Evolutionary conservation across 2,329 filamentous ascomycete species (phyloP).

Genomic region (Rhynchosporium agropyri): DNA sequence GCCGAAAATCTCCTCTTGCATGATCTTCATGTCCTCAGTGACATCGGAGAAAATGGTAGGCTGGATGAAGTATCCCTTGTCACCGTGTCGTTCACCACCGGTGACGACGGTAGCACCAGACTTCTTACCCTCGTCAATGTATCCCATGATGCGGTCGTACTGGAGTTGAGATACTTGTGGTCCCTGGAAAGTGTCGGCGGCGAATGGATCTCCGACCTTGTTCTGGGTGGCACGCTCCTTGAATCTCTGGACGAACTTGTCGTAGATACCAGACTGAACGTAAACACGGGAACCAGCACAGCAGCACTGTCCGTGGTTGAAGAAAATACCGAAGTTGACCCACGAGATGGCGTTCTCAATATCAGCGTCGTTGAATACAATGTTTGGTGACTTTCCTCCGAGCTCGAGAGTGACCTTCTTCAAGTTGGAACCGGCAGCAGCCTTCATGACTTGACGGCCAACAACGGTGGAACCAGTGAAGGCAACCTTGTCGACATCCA

Average conservation of each 20-base stretch:
- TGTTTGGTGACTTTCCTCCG: constrained; percentile 65
- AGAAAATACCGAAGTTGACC: constrained; percentile 56
- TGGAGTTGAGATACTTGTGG: constrained; percentile 71
- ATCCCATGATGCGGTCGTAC: constrained; percentile 71
- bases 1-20: constrained; percentile 75
- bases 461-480: constrained; percentile 67
- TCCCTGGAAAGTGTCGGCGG: constrained; percentile 67
- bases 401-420: constrained; percentile 68
- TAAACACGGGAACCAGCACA: constrained; percentile 69
- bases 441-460: constrained; percentile 65
- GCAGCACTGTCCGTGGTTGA: constrained; percentile 48
- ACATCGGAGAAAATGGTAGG: constrained; percentile 75
- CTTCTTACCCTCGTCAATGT: constrained; percentile 66
- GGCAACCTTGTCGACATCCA: constrained; percentile 68
- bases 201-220: constrained; percentile 70
- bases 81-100: constrained; percentile 67
- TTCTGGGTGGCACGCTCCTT: constrained; percentile 65
- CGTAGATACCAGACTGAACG: constrained; percentile 71
- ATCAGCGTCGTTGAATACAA: constrained; percentile 63
- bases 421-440: constrained; percentile 62
- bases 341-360: constrained; percentile 65
- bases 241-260: constrained; percentile 68
- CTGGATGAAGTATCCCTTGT: constrained; percentile 72
- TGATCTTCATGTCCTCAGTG: constrained; percentile 72
- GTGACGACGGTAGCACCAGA: constrained; percentile 65